A percentile compares a stretch with the other conserved stretches of the same genome.
phyloP scores from a whole-genome alignment of 495 filamentous ascomycete genomes.

The Acidiella bohemica region DNA sequence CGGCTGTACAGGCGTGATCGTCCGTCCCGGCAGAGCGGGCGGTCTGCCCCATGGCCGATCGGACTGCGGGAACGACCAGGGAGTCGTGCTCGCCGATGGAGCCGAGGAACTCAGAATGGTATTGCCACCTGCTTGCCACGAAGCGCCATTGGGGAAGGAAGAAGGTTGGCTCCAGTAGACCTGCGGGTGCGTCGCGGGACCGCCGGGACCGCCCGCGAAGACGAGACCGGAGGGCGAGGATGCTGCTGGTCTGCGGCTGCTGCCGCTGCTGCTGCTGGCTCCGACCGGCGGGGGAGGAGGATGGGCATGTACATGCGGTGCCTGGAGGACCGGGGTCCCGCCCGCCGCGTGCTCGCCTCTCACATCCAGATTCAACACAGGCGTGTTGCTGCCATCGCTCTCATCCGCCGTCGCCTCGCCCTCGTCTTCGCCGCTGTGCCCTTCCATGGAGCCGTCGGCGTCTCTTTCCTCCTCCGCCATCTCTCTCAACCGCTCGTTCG shows the following conservation, averaged over 20 bases:
- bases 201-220: neutral
- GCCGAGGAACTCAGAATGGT: slow-evolving; percentile 10
- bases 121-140: neutral
- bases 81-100: slow-evolving; percentile 9
- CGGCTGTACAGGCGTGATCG: no score
- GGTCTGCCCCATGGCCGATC: neutral
- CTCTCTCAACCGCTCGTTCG: slow-evolving; percentile 37
- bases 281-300: no score
- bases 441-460: slow-evolving; percentile 5
- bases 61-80: neutral
- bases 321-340: slow-evolving; percentile 9
- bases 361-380: slow-evolving; percentile 12
- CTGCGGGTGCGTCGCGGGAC: neutral
- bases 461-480: neutral
- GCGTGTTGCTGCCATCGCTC: slow-evolving; percentile 10
- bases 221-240: slow-evolving; percentile 4
- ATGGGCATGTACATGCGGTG: no score
- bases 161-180: neutral
- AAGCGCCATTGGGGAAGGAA: neutral
- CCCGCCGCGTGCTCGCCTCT: slow-evolving; percentile 11
- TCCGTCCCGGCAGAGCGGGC: no score
- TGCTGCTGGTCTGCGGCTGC: no score
- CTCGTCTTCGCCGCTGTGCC: slow-evolving; percentile 14
- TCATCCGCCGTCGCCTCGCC: slow-evolving; percentile 5
- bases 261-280: neutral